Percentiles rank a stretch among this genome's conserved stretches.
These are phyloP conservation scores for Candida tibetensis DNA, from an alignment of 805 yeast species.

Conservation along the genomic window DNA sequence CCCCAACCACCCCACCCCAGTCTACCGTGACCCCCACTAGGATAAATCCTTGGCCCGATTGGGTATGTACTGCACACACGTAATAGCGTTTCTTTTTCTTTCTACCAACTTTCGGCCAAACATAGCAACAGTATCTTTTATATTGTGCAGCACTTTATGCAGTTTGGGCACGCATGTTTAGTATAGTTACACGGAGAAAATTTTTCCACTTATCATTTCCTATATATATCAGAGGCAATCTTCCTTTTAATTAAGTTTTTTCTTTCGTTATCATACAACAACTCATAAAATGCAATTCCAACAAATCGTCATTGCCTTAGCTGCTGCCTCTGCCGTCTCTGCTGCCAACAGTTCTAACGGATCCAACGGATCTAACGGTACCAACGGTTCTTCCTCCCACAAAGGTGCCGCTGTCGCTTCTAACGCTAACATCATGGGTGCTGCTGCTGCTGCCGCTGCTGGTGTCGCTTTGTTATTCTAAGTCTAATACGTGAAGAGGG, in stretches of 20 bases:
- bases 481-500: slow-evolving; percentile 7
- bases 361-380: slow-evolving; percentile 14
- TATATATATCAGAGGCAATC: not conserved
- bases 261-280: slow-evolving; percentile 1
- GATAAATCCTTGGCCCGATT: too few relatives aligned
- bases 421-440: slow-evolving; percentile 26
- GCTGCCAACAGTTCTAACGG: slow-evolving; percentile 23
- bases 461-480: slow-evolving; percentile 33
- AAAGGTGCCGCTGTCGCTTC: slow-evolving; percentile 23
- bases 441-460: slow-evolving; percentile 26
- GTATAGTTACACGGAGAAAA: not conserved
- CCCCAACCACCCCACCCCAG: too few relatives aligned
- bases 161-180: too few relatives aligned
- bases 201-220: not conserved
- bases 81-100: too few relatives aligned
- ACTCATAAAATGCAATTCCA: slow-evolving; percentile 25
- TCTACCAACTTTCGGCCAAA: too few relatives aligned
- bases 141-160: too few relatives aligned
- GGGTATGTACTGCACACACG: too few relatives aligned
- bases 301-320: slow-evolving; percentile 26
- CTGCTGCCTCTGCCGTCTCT: slow-evolving; percentile 28
- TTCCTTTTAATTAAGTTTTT: not conserved
- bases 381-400: slow-evolving; percentile 15
- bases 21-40: too few relatives aligned
- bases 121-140: too few relatives aligned